phyloP scores from a whole-genome alignment of 2,329 filamentous ascomycete genomes.

The Ciborinia camelliae region DNA sequence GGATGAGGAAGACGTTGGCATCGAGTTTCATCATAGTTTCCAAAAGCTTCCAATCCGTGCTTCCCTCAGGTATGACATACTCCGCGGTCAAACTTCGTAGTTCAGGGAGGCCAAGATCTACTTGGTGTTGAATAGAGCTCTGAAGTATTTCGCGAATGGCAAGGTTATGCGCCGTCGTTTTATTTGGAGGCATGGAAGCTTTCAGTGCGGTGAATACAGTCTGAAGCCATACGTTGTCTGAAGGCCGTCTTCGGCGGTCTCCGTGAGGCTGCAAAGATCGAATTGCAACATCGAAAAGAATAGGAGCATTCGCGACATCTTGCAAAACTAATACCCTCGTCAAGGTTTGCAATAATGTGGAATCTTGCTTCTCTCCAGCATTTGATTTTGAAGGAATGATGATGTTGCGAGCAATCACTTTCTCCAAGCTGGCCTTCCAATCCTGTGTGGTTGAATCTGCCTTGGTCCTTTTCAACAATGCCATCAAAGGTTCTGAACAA shows the following conservation, averaged over 20 bases:
- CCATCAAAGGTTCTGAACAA: conserved; percentile 33
- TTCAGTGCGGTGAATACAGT: conserved; percentile 42
- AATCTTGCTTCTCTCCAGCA: conserved; percentile 22
- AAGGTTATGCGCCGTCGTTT: conserved; percentile 27
- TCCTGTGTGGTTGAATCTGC: conserved; percentile 7
- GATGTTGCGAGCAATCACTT: conserved; percentile 38
- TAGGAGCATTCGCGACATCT: conserved; percentile 41
- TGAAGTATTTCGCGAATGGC: conserved; percentile 37
- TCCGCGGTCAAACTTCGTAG: conserved; percentile 38
- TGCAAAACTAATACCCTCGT: conserved; percentile 30
- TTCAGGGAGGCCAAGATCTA: conserved; percentile 38
- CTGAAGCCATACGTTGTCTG: conserved; percentile 49
- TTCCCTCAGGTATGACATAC: conserved; percentile 29
- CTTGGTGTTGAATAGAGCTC: conserved; percentile 38
- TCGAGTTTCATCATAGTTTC: conserved; percentile 45
- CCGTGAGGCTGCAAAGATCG: conserved; percentile 44
- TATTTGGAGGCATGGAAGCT: conserved; percentile 28
- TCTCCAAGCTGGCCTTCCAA: conserved; percentile 34
- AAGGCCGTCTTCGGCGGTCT: conserved; percentile 43
- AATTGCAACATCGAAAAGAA: conserved; percentile 46
- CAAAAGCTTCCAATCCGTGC: conserved; percentile 42
- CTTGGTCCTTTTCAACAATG: conserved; percentile 29
- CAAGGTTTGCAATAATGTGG: conserved; percentile 29
- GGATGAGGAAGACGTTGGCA: conserved; percentile 44
- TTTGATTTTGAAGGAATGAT: conserved; percentile 36